Conservation (phyloP, 2,329 filamentous ascomycete species). For the Colletotrichum sublineola region DNA sequence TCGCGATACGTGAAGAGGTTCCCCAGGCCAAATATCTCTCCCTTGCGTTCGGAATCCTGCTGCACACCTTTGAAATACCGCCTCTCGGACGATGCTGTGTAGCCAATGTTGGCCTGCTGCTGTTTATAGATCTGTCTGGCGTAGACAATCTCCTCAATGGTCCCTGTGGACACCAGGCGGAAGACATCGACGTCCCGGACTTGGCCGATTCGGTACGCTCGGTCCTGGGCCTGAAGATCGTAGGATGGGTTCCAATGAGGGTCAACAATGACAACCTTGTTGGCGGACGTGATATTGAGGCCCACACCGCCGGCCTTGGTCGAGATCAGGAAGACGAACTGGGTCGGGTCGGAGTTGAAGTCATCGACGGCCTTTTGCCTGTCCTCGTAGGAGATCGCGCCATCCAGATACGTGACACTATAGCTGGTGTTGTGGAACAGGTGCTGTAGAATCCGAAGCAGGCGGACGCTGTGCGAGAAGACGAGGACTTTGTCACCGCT, state of each 20-base stretch:
- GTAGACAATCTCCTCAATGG: slow-evolving; percentile 97
- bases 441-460: slow-evolving; percentile 86
- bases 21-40: slow-evolving; percentile 90
- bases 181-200: slow-evolving; percentile 95
- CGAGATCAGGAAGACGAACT: slow-evolving; percentile 96
- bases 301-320: slow-evolving; percentile 94
- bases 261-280: slow-evolving; percentile 97
- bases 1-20: slow-evolving; percentile 89
- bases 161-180: slow-evolving; percentile 88
- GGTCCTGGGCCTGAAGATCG: slow-evolving; percentile 95
- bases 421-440: slow-evolving; percentile 91
- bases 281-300: slow-evolving; percentile 95
- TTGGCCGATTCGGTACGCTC: slow-evolving; percentile 96
- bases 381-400: slow-evolving; percentile 85
- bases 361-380: slow-evolving; percentile 86
- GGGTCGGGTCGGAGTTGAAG: slow-evolving; percentile 88
- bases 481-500: slow-evolving; percentile 95
- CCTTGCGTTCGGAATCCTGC: slow-evolving; percentile 83
- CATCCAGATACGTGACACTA: slow-evolving; percentile 91
- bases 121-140: slow-evolving; percentile 99
- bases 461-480: slow-evolving; percentile 90
- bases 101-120: slow-evolving; percentile 97
- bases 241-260: slow-evolving; percentile 98
- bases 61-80: slow-evolving; percentile 97
- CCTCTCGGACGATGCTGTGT: slow-evolving; percentile 90